Evolutionary conservation across 345 rosid species (phyloP), one percentile per base, ranked within the genome.

Genomic region (Sonneratia alba): DNA sequence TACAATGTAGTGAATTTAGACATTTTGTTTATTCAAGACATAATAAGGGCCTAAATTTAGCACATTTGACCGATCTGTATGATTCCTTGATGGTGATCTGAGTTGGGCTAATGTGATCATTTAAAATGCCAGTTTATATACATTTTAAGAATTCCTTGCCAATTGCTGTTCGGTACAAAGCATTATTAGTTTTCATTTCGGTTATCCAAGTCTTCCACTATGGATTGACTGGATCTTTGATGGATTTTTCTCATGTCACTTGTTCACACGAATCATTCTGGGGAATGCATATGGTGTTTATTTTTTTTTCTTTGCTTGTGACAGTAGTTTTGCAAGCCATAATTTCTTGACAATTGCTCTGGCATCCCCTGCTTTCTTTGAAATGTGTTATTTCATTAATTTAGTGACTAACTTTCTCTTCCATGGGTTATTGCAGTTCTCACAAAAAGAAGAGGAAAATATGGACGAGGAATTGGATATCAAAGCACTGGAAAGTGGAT

Each of bases 401-500:
- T 0, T 7, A 10, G 38, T 4, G 27, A n/a, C 27, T 27, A 27
- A 62, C 66, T 62, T 13, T 62, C 69, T 14, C 43, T 10, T 66
- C 65, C 13, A 59, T n/a, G 43, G 4, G 27, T 67, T 19, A 13
- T 38, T 63, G 74, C 80, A 83, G 85, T 64, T 80, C 3, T 56
- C 45, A 42, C 77, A 72, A 38, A 78, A 77, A 70, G 53, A 81
- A 40, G 73, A 57, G 37, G 79, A 72, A 61, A 70, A 78, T 48
- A 66, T 21, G 34, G 83, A 79, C 32, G 87, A 80, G 7, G 79
- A 80, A 62, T 36, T 68, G 66, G 85, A 85, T 71, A 78, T 67
- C 59, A 78, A 24, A 66, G 85, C 82, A 22, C 69, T 85, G 53
- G 79, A 77, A 72, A 78, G 81, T 77, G 87, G 87, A 80, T 85